Evolutionary conservation across 371 early-diverging fungal genomes (phyloP), one percentile per base, ranked within the genome.

Genomic region (Saksenaea oblongispora): DNA sequence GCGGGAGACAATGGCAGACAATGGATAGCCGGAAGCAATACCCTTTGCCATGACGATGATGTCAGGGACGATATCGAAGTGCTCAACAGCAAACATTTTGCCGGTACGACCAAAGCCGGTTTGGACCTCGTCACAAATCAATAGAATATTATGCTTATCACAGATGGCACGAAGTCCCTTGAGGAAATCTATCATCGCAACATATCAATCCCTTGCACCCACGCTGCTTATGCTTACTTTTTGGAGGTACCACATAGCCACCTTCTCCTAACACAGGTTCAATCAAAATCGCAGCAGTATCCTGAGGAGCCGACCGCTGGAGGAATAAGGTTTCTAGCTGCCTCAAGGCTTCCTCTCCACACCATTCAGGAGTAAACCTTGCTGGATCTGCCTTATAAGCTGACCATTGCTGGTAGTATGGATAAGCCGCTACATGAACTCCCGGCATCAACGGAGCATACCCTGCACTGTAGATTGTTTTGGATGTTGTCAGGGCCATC

Each of bases 231-330:
- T 24, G 65, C 68, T 75, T 78, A 78, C 79, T 73, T 35, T 69
- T 41, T 10, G 90, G 87, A 18, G 93, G 91, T 34, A 83, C 82
- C 51, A 85, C 85, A 62, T 92, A 90, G n/a, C 94, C 94, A 64
- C 94, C 94, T 70, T 93, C 94, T 64, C 93, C 90, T 72, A 90
- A 90, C 31, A 93, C 82, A 2, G 94, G 91, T 65, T 93, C 94
- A 28, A 93, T 83, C 35, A 93, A 78, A 59, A 92, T 70, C 0
- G 93, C 93, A 5, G 91, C 93, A n/a, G 92, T 70, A 59, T 79
- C 79, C 53, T 72, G 58, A 35, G 79, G 78, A 56, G 77, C 75
- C 44, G 75, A 70, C 36, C 81, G 78, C 67, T 82, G 82, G 64
- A 80, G 80, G 27, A 84, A 69, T 18, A 82, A 61, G 28, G 78